Percentiles rank a stretch among this genome's conserved stretches.
These are phyloP conservation scores for Xylaria curta DNA, from an alignment of 495 filamentous ascomycete genomes.

Conservation along the genomic window DNA sequence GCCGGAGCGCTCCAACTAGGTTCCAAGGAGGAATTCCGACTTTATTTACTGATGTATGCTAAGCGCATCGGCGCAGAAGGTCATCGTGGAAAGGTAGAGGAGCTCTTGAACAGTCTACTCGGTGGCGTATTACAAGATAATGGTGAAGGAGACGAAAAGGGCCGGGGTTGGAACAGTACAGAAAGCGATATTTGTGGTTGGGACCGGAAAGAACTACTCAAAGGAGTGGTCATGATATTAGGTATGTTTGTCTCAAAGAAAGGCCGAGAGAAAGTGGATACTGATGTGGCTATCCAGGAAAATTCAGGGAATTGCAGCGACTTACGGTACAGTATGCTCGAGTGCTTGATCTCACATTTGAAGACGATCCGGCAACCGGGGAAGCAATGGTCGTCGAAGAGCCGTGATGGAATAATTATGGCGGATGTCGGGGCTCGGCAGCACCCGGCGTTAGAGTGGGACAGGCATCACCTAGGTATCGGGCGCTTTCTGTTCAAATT, in stretches of 20 bases:
- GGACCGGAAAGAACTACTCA: constrained; percentile 82
- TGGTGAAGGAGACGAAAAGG: constrained; percentile 53
- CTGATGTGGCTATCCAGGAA: constrained; percentile 66
- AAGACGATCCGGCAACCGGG: constrained; percentile 46
- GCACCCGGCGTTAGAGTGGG: background rate
- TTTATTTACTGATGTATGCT: constrained; percentile 94
- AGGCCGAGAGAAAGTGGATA: constrained; percentile 5
- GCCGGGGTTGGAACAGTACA: constrained; percentile 62
- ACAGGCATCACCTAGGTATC: background rate
- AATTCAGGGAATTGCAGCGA: constrained; percentile 89
- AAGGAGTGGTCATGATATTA: constrained; percentile 87
- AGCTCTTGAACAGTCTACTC: constrained; percentile 79
- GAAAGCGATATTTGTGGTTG: constrained; percentile 83
- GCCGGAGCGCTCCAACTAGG: constrained; percentile 86
- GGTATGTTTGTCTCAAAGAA: constrained; percentile 64
- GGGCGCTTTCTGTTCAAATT: background rate
- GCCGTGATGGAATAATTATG: constrained; percentile 20
- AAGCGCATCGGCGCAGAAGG: constrained; percentile 94
- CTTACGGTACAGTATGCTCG: constrained; percentile 90
- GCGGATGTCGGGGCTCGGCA: background rate
- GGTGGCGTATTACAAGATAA: constrained; percentile 70
- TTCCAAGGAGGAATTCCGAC: constrained; percentile 85
- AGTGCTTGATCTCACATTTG: constrained; percentile 69
- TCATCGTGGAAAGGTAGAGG: constrained; percentile 84
- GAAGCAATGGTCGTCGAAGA: constrained; percentile 40